Base-by-base conservation (phyloP, 352 stramenopile species). In the Globisporangium camurandrum region DNA sequence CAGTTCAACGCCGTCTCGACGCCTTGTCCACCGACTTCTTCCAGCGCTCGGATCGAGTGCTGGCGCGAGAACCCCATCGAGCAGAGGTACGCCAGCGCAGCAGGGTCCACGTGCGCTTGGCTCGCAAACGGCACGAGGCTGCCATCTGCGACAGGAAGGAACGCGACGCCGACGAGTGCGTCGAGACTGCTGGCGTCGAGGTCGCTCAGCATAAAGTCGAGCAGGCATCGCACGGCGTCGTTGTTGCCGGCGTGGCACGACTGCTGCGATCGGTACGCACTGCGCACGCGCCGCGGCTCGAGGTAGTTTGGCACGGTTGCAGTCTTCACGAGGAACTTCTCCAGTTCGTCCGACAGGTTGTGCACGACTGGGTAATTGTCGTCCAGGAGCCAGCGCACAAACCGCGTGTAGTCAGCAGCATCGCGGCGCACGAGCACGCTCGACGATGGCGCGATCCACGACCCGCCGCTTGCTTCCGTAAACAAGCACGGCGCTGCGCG, bases 11-110 rank as follows among this genome's bases (percentile, higher is more conserved):
- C 75, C 20, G 47, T 59, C 61, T 86, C 71, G n/a, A 84, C 56
- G 36, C 64, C 60, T 37, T 68, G 30, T 24, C 41, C 45, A 14
- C 69, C 74, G 19, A 66, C 57, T 10, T 57, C 54, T 46, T 55
- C 38, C 30, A 88, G 53, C 17, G 70, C 77, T 45, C 54, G 54
- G 19, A 63, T 51, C 11, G 67, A 68, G 47, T 85, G 64, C 20
- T 74, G 55, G 20, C 70, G 58, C 10, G 71, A 70, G 57, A 88
- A 88, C 4, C 74, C 69, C 77, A 88, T 88, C 10, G 71, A 75
- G 36, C 67, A 70, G 22, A 88, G 51, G 39, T 85, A 60, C 20
- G 71, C 62, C 17, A 88, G 58, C 19, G 66, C 56, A 22, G 26
- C 57, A 14, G 46, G 17, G 54, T 80, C 61, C 41, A 63, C 53